Conservation (phyloP, 1,139 yeast species). For the Saccharomycopsis hybrid region DNA sequence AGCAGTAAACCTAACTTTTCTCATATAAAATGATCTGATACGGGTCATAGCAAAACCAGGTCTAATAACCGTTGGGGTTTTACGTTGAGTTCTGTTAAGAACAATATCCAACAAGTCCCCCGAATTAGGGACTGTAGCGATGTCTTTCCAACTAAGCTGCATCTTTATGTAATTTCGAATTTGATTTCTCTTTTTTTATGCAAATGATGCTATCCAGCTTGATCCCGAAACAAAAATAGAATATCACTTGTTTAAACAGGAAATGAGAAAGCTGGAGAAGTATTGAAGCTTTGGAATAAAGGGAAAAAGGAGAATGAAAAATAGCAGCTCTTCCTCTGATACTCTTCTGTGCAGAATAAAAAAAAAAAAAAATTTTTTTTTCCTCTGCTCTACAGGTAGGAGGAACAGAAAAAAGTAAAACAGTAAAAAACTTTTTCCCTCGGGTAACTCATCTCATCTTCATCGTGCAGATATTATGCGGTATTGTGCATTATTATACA, state of each 20-base stretch:
- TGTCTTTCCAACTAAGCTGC: conserved; percentile 98
- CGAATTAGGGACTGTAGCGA: conserved; percentile 87
- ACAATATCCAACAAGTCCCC: conserved; percentile 95
- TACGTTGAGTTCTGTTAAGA: conserved; percentile 94
- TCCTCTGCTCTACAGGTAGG: too few species aligned
- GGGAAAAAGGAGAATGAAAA: not conserved
- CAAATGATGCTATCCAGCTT: too few species aligned
- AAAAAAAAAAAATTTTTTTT: too few species aligned
- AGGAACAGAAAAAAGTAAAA: too few species aligned
- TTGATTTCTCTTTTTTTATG: not conserved
- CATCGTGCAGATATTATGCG: too few species aligned
- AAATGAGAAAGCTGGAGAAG: too few species aligned
- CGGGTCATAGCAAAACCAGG: conserved; percentile 95
- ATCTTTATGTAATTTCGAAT: conserved; percentile 33
- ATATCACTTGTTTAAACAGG: too few species aligned
- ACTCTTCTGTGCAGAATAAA: too few species aligned
- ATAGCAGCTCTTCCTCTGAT: not conserved
- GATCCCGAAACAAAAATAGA: too few species aligned
- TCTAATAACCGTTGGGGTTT: conserved; percentile 96
- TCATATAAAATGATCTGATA: conserved; percentile 96
- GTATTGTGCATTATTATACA: too few species aligned
- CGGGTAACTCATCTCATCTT: conserved; percentile 7
- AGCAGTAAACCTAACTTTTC: conserved; percentile 92
- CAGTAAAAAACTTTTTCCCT: not conserved
- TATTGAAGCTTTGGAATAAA: too few species aligned